phyloP scores from a whole-genome alignment of 108 stramenopile genomes.

The Cyclotella kingstonii region DNA sequence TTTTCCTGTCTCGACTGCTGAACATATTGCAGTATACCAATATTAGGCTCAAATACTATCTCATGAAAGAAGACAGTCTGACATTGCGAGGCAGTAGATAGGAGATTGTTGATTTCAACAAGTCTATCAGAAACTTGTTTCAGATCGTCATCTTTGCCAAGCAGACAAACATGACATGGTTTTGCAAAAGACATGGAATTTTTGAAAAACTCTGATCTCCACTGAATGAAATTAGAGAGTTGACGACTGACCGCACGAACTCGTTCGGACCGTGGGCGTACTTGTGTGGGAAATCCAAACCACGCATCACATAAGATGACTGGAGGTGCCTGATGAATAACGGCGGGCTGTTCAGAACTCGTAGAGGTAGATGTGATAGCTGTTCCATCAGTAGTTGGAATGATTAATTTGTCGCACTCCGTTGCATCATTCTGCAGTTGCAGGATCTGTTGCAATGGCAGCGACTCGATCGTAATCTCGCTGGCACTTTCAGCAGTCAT shows the following conservation, averaged over 20 bases:
- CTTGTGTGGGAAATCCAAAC: slow-evolving; percentile 79
- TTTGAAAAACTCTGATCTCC: slow-evolving; percentile 43
- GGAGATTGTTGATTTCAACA: slow-evolving; percentile 29
- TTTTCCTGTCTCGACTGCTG: slow-evolving; percentile 23
- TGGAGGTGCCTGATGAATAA: too few species aligned
- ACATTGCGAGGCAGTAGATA: background rate
- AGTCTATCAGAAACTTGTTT: slow-evolving; percentile 33
- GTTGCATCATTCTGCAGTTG: too few species aligned
- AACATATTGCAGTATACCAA: slow-evolving; percentile 29
- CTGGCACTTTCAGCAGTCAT: too few species aligned
- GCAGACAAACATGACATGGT: slow-evolving; percentile 20
- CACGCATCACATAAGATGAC: slow-evolving; percentile 75
- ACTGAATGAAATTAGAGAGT: slow-evolving; percentile 65
- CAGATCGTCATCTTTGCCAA: slow-evolving; percentile 27
- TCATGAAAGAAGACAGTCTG: background rate
- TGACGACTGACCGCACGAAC: slow-evolving; percentile 69
- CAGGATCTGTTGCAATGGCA: too few species aligned
- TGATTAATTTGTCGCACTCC: too few species aligned
- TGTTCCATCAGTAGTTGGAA: too few species aligned
- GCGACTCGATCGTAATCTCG: too few species aligned
- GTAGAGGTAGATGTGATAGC: too few species aligned
- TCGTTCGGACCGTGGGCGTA: slow-evolving; percentile 66
- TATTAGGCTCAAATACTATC: slow-evolving; percentile 17
- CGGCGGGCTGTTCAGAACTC: too few species aligned
- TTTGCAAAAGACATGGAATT: background rate